Evolutionary conservation across 495 filamentous ascomycete species (phyloP).

Genomic region (Penicillium taxi): DNA sequence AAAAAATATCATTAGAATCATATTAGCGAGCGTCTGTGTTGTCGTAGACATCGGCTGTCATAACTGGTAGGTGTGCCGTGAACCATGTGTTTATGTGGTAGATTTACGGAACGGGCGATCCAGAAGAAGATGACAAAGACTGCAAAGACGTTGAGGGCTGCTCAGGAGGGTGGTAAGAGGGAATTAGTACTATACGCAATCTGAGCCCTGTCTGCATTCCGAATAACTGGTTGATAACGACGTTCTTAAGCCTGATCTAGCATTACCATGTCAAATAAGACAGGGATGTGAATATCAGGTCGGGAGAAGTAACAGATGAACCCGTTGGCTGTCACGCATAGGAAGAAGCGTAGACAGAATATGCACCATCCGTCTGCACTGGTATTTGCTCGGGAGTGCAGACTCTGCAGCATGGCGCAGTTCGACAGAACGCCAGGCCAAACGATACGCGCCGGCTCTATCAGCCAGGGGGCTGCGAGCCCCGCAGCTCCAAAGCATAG

Average conservation of each 20-base stretch:
- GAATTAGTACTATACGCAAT: constrained; percentile 34
- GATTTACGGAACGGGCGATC: constrained; percentile 25
- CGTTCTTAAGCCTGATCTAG: constrained; percentile 77
- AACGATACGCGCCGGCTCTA: constrained; percentile 49
- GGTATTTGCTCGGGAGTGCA: constrained; percentile 27
- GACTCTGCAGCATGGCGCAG: constrained; percentile 29
- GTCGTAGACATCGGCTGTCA: constrained; percentile 57
- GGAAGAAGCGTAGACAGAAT: constrained; percentile 53
- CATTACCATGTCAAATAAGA: constrained; percentile 82
- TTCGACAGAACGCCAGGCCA: constrained; percentile 32
- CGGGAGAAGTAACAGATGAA: constrained; percentile 72
- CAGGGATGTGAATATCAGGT: constrained; percentile 69
- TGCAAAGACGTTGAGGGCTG: constrained; percentile 50
- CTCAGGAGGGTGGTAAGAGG: constrained; percentile 30
- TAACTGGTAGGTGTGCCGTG: constrained; percentile 34
- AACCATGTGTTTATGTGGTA: constrained; percentile 36
- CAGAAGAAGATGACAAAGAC: constrained; percentile 30
- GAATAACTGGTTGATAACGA: constrained; percentile 67
- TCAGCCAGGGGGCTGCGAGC: constrained; percentile 51
- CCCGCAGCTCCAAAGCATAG: constrained; percentile 60
- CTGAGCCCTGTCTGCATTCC: constrained; percentile 68
- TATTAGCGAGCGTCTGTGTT: constrained; percentile 54
- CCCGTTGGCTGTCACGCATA: constrained; percentile 38
- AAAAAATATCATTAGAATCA: constrained; percentile 24
- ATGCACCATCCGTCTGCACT: constrained; percentile 53